These are phyloP conservation scores for Pseudisothecium myosuroides DNA, from an alignment of 225 moss, liverwort and hornwort genomes.

Conservation along the genomic window DNA sequence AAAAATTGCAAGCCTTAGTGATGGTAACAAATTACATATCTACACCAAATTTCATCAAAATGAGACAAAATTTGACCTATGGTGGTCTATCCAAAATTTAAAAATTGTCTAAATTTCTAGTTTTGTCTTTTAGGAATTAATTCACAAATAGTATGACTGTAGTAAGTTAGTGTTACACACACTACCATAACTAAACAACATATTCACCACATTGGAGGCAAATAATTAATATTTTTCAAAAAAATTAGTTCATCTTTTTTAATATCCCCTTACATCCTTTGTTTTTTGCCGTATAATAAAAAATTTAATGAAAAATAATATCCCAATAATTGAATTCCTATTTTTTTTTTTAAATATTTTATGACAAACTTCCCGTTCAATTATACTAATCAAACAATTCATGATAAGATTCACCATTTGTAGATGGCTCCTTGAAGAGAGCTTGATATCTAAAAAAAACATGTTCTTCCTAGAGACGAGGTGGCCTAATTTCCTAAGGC, in stretches of 20 bases:
- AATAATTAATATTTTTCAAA: not conserved
- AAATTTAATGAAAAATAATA: not conserved
- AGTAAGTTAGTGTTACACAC: too few species aligned
- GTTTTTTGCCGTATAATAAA: too few species aligned
- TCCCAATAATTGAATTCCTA: not conserved
- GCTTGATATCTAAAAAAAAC: not conserved
- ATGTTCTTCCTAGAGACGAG: rapidly evolving
- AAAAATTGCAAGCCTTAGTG: not conserved
- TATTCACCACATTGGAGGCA: rapidly evolving
- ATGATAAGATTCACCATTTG: not conserved
- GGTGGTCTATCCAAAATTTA: rapidly evolving
- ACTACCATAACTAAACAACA: rapidly evolving
- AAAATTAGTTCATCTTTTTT: too few species aligned
- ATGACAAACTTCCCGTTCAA: rapidly evolving
- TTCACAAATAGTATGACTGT: not conserved
- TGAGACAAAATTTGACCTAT: rapidly evolving
- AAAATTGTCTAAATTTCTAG: rapidly evolving
- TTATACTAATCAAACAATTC: rapidly evolving
- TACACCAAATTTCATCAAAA: not conserved
- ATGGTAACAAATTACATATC: not conserved
- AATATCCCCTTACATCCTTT: not conserved
- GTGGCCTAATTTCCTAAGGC: not conserved
- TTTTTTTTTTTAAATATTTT: not conserved
- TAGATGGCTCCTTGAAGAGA: not conserved
- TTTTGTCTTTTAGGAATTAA: rapidly evolving